Evolutionary conservation across 1,139 yeast genomes (phyloP).

Genomic region (Kurtzmaniella quercitrusa): DNA sequence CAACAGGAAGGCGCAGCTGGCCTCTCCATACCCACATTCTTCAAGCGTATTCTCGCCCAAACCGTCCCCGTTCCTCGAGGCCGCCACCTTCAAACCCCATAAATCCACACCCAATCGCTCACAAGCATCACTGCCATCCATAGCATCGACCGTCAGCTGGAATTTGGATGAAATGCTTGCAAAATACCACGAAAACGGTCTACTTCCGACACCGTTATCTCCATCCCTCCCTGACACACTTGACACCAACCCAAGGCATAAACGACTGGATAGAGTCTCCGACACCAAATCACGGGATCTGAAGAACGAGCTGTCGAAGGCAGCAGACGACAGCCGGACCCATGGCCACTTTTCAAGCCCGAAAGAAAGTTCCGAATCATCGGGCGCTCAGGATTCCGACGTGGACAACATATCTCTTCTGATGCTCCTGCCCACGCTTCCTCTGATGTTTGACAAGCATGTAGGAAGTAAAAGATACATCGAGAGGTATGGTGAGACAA

Average conservation of each 20-base stretch:
- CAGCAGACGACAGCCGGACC: neutral
- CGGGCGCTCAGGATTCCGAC: slow-evolving; percentile 10
- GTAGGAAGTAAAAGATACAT: no score
- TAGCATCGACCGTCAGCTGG: slow-evolving; percentile 21
- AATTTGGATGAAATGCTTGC: slow-evolving; percentile 37
- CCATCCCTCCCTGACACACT: slow-evolving; percentile 34
- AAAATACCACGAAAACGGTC: slow-evolving; percentile 31
- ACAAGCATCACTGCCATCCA: neutral
- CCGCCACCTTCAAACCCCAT: neutral
- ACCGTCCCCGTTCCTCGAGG: neutral
- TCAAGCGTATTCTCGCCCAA: slow-evolving; percentile 3
- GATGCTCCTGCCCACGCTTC: slow-evolving; percentile 34
- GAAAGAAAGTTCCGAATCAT: neutral
- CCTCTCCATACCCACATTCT: slow-evolving; percentile 6
- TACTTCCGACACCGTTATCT: slow-evolving; percentile 37
- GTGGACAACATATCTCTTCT: slow-evolving; percentile 25
- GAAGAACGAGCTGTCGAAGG: neutral
- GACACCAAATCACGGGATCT: neutral
- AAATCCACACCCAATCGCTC: neutral
- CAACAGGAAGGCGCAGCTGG: slow-evolving; percentile 6
- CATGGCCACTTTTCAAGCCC: neutral
- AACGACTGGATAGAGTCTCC: slow-evolving; percentile 5
- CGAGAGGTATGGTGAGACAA: slow-evolving; percentile 3
- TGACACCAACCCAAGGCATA: slow-evolving; percentile 1
- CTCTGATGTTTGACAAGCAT: slow-evolving; percentile 20